Evolutionary conservation across 1,284 basidiomycete species (phyloP).

Genomic region (Rugosomyces carneus): DNA sequence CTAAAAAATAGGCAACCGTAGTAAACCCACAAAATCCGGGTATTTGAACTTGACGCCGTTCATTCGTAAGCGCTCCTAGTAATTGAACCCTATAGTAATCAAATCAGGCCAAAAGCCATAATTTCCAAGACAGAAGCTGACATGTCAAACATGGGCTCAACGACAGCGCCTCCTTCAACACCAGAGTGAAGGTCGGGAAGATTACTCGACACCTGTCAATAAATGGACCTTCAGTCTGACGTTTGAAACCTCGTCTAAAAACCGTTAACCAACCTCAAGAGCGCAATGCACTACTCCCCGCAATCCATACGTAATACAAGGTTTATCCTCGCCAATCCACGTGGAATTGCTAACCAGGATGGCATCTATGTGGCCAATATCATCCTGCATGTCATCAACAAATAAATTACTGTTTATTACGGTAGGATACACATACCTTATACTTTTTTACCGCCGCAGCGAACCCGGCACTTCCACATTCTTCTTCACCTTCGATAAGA

Average conservation of each 20-base stretch:
- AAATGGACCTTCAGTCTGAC: too few species aligned
- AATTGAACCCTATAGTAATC: constrained; percentile 61
- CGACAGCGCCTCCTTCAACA: constrained; percentile 84
- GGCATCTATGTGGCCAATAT: constrained; percentile 80
- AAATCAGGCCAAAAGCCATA: neutral
- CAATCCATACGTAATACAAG: constrained; percentile 93
- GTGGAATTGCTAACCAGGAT: constrained; percentile 93
- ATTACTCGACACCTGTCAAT: constrained; percentile 52
- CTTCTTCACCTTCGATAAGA: constrained; percentile 94
- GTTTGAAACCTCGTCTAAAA: neutral
- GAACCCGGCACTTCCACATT: constrained; percentile 87
- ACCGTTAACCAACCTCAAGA: constrained; percentile 46
- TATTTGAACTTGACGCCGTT: constrained; percentile 57
- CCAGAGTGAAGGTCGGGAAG: constrained; percentile 85
- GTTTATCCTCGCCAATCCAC: constrained; percentile 93
- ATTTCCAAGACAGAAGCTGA: constrained; percentile 27
- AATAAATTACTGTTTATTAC: neutral
- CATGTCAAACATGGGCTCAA: constrained; percentile 93
- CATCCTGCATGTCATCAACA: constrained; percentile 46
- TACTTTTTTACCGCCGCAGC: constrained; percentile 66
- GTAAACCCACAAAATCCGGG: constrained; percentile 76
- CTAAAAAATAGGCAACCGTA: neutral
- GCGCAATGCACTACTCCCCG: constrained; percentile 88
- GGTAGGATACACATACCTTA: constrained; percentile 47
- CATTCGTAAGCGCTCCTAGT: constrained; percentile 66